Percentiles rank a stretch among this genome's conserved stretches.
Evolutionary conservation across 371 early-diverging fungal genomes (phyloP).

Genomic region (Actinomortierella wolfii): DNA sequence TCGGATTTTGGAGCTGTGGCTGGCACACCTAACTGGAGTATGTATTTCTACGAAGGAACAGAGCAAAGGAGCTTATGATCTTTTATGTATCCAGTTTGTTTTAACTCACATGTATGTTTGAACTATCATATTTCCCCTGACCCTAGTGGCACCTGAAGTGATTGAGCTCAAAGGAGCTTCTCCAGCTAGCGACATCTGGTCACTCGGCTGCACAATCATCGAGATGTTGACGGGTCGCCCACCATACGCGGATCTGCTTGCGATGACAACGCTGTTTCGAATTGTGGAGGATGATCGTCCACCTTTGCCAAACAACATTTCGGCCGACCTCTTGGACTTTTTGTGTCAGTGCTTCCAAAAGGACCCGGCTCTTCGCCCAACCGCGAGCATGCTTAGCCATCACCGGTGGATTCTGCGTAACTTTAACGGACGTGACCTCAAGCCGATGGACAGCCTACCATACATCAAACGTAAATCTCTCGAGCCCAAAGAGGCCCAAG

Average conservation of each 20-base stretch:
- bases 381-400: constrained; percentile 66
- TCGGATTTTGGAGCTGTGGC: constrained; percentile 71
- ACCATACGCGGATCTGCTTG: constrained; percentile 79
- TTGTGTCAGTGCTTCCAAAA: constrained; percentile 82
- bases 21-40: constrained; percentile 97
- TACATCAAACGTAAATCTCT: constrained; percentile 31
- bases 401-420: constrained; percentile 73
- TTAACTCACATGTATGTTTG: too few relatives aligned
- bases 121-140: too few relatives aligned
- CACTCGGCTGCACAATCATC: constrained; percentile 84
- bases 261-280: constrained; percentile 88
- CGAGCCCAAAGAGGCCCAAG: constrained; percentile 29
- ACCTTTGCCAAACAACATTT: constrained; percentile 84
- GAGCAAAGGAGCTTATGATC: too few relatives aligned
- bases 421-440: constrained; percentile 27
- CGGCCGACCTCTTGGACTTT: constrained; percentile 77
- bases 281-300: constrained; percentile 90
- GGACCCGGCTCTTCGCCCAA: constrained; percentile 70
- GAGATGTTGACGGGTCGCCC: constrained; percentile 89
- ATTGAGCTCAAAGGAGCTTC: constrained; percentile 84
- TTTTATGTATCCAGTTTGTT: too few relatives aligned
- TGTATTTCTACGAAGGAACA: constrained; percentile 13
- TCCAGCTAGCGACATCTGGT: constrained; percentile 90
- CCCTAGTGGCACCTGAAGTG: constrained; percentile 98
- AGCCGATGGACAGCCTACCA: constrained; percentile 44